Percentiles rank a stretch among this genome's conserved stretches.
Evolutionary conservation across 108 stramenopile genomes (phyloP).

Genomic region (Hondaea fermentalgiana): DNA sequence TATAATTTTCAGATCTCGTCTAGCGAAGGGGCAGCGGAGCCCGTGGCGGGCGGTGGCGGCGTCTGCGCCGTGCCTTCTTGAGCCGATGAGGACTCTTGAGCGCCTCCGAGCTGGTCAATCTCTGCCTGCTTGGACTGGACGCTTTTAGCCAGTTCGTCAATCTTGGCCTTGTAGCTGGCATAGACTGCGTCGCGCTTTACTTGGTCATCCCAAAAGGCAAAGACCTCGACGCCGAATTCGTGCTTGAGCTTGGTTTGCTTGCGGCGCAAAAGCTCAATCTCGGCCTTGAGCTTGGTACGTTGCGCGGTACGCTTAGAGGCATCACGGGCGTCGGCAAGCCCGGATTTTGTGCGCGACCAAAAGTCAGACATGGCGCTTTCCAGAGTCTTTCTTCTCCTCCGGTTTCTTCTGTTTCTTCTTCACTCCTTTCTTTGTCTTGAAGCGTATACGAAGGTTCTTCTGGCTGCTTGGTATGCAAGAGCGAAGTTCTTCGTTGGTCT

Average conservation of each 20-base stretch:
- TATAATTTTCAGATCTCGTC: neutral
- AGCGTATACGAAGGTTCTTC: too few species aligned
- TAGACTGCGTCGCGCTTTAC: neutral
- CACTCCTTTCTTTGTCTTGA: too few species aligned
- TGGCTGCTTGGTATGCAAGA: too few species aligned
- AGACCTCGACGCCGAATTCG: neutral
- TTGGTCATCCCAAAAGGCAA: neutral
- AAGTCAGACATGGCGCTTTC: neutral
- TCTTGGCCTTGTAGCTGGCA: conserved; percentile 12
- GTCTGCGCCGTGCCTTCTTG: neutral
- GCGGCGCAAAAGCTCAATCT: neutral
- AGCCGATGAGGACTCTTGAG: neutral
- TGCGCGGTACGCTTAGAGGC: neutral
- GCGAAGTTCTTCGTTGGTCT: too few species aligned
- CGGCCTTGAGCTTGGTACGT: neutral
- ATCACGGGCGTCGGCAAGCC: neutral
- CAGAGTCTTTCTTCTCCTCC: too few species aligned
- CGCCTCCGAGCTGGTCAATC: neutral
- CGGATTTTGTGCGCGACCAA: neutral
- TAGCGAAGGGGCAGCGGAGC: neutral
- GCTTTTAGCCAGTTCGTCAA: neutral
- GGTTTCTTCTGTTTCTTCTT: too few species aligned
- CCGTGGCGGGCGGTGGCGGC: neutral
- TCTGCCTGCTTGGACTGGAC: neutral
- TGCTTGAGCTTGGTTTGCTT: conserved; percentile 6